Percentiles rank a stretch among this genome's conserved stretches.
phyloP scores from a whole-genome alignment of 805 yeast species.

The Yamadazyma paraphyllophila region DNA sequence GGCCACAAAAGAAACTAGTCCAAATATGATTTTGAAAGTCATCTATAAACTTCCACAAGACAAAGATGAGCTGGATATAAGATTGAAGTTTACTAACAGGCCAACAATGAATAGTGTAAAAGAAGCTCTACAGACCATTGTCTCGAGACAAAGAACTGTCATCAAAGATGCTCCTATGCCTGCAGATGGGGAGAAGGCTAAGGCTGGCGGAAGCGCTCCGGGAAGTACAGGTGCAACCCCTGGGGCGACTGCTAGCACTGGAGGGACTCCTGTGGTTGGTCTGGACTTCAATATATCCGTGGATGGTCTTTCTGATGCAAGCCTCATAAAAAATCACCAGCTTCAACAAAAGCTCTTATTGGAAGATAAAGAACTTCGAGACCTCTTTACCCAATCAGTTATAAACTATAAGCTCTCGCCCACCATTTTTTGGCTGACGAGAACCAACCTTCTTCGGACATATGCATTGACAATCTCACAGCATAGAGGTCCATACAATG shows the following conservation, averaged over 20 bases:
- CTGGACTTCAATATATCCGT: conserved; percentile 18
- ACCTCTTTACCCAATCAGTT: conserved; percentile 84
- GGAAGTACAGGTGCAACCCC: conserved; percentile 12
- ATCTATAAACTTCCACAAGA: conserved; percentile 41
- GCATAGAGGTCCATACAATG: conserved; percentile 90
- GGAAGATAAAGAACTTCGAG: conserved; percentile 66
- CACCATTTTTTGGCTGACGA: conserved; percentile 80
- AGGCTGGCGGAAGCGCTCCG: conserved; percentile 13
- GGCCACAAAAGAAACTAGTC: conserved; percentile 66
- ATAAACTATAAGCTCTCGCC: conserved; percentile 74
- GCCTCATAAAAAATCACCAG: conserved; percentile 64
- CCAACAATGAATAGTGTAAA: conserved; percentile 75
- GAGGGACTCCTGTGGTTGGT: conserved; percentile 4
- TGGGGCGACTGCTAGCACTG: conserved; percentile 6
- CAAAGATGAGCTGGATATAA: conserved; percentile 25
- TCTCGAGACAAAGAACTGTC: conserved; percentile 61
- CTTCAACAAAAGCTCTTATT: conserved; percentile 76
- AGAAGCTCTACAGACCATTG: conserved; percentile 62
- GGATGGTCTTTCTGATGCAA: conserved; percentile 36
- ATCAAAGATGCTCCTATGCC: conserved; percentile 35
- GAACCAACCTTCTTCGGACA: conserved; percentile 77
- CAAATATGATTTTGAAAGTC: conserved; percentile 64
- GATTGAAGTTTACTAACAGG: conserved; percentile 66
- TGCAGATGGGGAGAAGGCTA: conserved; percentile 13
- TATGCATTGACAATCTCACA: conserved; percentile 83